phyloP scores from a whole-genome alignment of 345 rosid genomes.

The Arabis hirsuta region DNA sequence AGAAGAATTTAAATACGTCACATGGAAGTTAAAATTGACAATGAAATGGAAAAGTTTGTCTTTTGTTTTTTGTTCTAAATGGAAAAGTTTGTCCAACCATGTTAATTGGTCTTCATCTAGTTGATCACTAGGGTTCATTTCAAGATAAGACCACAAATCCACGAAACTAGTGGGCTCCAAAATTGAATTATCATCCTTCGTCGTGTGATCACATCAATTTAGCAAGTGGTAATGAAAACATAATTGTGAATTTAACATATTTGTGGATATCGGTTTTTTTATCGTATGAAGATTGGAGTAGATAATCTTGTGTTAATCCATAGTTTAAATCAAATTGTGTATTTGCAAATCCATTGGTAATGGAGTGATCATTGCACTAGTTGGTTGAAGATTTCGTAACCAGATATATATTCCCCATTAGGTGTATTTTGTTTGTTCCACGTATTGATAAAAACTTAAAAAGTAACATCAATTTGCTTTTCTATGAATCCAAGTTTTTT shows the following conservation, averaged over 20 bases:
- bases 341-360: background rate
- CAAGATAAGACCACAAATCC: slow-evolving; percentile 34
- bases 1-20: slow-evolving; percentile 44
- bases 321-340: background rate
- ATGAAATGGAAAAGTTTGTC: slow-evolving; percentile 31
- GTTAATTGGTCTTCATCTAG: slow-evolving; percentile 26
- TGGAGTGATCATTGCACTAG: slow-evolving; percentile 14
- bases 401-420: background rate
- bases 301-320: slow-evolving; percentile 19
- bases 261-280: slow-evolving; percentile 10
- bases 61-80: no score
- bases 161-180: slow-evolving; percentile 21
- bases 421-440: background rate
- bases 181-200: background rate
- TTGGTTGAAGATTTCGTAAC: slow-evolving; percentile 6
- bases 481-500: no score
- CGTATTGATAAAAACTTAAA: no score
- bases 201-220: slow-evolving; percentile 24
- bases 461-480: no score
- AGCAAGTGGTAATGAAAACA: slow-evolving; percentile 23
- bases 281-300: slow-evolving; percentile 15
- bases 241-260: slow-evolving; percentile 4
- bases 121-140: slow-evolving; percentile 30
- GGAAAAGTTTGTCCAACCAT: slow-evolving; percentile 32
- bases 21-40: slow-evolving; percentile 26